Conservation (phyloP, 148 eudicot genomes). For the Mesembryanthemum crystallinum region DNA sequence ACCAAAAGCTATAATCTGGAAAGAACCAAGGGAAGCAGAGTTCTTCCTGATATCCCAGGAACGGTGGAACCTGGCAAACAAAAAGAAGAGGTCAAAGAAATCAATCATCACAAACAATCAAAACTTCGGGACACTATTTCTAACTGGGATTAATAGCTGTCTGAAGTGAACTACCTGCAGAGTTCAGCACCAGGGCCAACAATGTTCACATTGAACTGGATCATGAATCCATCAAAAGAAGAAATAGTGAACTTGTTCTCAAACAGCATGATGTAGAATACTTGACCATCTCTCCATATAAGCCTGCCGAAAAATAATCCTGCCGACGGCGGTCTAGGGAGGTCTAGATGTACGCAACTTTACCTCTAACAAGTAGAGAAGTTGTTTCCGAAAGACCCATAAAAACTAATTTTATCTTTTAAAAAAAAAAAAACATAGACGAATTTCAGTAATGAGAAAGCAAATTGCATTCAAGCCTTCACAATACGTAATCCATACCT, state of each 20-base stretch:
- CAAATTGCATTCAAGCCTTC: too few species aligned
- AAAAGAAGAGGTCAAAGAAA: slow-evolving; percentile 5
- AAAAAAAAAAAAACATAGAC: too few species aligned
- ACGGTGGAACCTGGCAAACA: slow-evolving; percentile 55
- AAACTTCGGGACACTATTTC: neutral
- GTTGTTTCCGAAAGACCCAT: too few species aligned
- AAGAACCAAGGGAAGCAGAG: slow-evolving; percentile 88
- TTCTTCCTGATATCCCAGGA: slow-evolving; percentile 35
- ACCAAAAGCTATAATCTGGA: slow-evolving; percentile 51
- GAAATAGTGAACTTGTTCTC: slow-evolving; percentile 72
- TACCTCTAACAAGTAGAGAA: too few species aligned
- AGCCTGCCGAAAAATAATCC: too few species aligned
- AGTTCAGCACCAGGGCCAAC: slow-evolving; percentile 91
- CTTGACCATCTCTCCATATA: slow-evolving; percentile 81
- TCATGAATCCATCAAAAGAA: slow-evolving; percentile 92
- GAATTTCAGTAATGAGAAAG: too few species aligned
- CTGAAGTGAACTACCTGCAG: slow-evolving; percentile 64
- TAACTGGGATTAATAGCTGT: neutral
- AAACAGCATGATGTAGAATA: slow-evolving; percentile 77
- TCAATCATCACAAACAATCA: neutral
- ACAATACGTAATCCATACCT: slow-evolving; percentile 91
- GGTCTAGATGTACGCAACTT: too few species aligned
- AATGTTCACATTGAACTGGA: slow-evolving; percentile 93
- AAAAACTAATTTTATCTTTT: slow-evolving; percentile 94
- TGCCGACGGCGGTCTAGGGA: too few species aligned